Base-by-base conservation (phyloP, 495 filamentous ascomycete genomes). In the Sordaria brevicollis region DNA sequence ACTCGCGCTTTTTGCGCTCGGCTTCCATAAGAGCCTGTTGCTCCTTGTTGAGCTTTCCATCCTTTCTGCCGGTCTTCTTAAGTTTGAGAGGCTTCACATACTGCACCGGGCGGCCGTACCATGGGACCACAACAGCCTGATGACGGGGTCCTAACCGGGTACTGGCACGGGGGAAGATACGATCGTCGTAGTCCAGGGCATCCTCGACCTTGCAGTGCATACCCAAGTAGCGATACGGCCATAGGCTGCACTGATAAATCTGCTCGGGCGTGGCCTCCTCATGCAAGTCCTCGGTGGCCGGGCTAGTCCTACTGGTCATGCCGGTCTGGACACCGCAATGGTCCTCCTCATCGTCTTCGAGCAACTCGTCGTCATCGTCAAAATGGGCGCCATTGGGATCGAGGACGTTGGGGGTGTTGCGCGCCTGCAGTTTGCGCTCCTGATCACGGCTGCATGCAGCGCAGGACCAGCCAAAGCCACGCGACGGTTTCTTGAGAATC, bases 391-490 rank as follows among this genome's bases (percentile, higher is more conserved):
- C 67, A 31, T 65, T 68, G 25, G 37, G 21, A 73, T 80, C 88
- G 81, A 71, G 82, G 75, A 75, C 85, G 78, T 72, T 86, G 9
- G 93, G 92, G 3, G 94, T 96, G 77, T 96, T 91, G 41, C 94
- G 89, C 65, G 92, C 93, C 78, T 99, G 94, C 15, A 97, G 83
- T 79, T 92, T 96, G 67, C 91, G 89, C 80, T 98, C 96, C 73
- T 97, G 94, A 31, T 91, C 93, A 73, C 93, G 90, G 77, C 92
- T 97, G 80, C 95, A 99, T 68, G 95, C 90, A 31, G 92, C 95
- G 79, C 95, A 99, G 17, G 95, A 92, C 95, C 95, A 99, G 9
- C 93, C 95, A 82, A 99, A 99, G 41, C 95, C 95, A 79, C 95
- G 90, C 62, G 95, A 96, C 21, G 95, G 95, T 81, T 99, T 99